Conservation (phyloP, 345 rosid genomes). For the Excoecaria cochinchinensis region DNA sequence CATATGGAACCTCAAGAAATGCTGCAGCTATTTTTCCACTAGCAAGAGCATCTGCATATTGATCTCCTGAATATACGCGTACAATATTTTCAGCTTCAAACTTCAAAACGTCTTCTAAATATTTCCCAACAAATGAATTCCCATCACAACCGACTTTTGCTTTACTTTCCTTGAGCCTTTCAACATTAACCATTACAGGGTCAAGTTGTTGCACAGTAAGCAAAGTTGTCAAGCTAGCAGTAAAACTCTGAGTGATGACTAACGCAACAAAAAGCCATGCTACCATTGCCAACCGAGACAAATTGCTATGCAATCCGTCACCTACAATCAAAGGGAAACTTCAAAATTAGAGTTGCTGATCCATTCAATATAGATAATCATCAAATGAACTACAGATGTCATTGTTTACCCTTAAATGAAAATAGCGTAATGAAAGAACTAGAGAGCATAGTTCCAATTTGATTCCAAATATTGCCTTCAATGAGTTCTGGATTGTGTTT, state of each 20-base stretch:
- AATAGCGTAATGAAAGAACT: conserved; percentile 28
- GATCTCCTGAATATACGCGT: conserved; percentile 7
- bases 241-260: conserved; percentile 28
- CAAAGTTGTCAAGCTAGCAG: conserved; percentile 23
- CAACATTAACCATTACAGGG: neutral
- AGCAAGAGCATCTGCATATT: conserved; percentile 16
- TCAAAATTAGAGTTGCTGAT: neutral
- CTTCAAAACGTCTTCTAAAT: conserved; percentile 14
- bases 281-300: conserved; percentile 26
- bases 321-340: neutral
- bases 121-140: conserved; percentile 28
- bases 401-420: conserved; percentile 22
- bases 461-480: conserved; percentile 11
- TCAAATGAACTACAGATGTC: neutral
- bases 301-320: conserved; percentile 22
- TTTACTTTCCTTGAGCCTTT: conserved; percentile 8
- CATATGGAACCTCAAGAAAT: conserved; percentile 26
- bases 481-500: neutral
- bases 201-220: conserved; percentile 18
- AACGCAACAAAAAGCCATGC: conserved; percentile 27
- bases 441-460: conserved; percentile 23
- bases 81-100: conserved; percentile 16
- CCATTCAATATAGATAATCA: neutral
- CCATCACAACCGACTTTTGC: conserved; percentile 33
- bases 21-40: conserved; percentile 23